Conservation (phyloP, 495 filamentous ascomycete genomes). For the Penicillium antarcticum region DNA sequence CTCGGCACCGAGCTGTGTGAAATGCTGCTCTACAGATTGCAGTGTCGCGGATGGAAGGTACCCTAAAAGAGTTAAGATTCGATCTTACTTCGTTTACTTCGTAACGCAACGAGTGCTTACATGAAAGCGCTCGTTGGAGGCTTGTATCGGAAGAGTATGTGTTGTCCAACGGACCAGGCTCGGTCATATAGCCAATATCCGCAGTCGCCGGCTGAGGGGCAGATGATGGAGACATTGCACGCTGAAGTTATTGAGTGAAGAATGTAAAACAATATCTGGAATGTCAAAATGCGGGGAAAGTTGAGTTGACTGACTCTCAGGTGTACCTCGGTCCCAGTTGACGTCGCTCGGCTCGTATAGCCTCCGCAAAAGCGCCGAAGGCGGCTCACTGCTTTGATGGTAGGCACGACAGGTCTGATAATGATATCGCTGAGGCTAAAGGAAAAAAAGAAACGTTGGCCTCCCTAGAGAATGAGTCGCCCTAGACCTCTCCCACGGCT, state of each 20-base stretch:
- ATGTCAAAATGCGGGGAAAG: neutral
- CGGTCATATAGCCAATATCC: conserved; percentile 30
- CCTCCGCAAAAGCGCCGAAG: neutral
- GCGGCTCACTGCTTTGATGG: no score
- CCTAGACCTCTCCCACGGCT: no score
- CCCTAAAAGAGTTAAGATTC: conserved; percentile 21
- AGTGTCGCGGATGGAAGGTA: conserved; percentile 25
- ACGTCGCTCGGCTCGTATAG: no score
- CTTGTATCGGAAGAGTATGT: conserved; percentile 32
- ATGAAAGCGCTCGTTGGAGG: conserved; percentile 24
- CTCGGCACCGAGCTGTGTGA: conserved; percentile 29
- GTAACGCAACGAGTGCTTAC: conserved; percentile 9
- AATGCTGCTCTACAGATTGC: conserved; percentile 16
- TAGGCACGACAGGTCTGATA: no score
- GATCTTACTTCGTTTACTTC: neutral
- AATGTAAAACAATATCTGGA: neutral
- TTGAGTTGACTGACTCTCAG: neutral
- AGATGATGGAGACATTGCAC: conserved; percentile 42
- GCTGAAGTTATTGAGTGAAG: neutral
- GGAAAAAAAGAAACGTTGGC: no score
- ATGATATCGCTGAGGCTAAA: no score
- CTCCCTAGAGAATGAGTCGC: no score
- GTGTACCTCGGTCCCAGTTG: no score
- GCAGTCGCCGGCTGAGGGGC: conserved; percentile 27
- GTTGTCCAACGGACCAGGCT: conserved; percentile 25